phyloP scores from a whole-genome alignment of 495 filamentous ascomycete genomes.

The Pseudoneurospora amorphoporcata region DNA sequence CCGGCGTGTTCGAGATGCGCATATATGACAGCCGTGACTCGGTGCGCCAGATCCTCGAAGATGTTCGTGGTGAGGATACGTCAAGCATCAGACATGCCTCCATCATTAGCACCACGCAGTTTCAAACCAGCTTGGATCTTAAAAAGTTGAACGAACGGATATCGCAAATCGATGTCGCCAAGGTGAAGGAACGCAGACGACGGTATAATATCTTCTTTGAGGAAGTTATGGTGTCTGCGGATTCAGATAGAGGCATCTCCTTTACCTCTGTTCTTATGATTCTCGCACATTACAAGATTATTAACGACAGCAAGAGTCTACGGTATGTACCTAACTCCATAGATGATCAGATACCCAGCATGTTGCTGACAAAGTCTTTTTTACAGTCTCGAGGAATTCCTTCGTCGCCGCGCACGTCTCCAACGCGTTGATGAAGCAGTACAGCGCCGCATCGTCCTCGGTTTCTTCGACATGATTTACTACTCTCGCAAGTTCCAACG shows the following conservation, averaged over 20 bases:
- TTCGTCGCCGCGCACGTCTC: conserved; percentile 79
- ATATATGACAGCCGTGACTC: conserved; percentile 88
- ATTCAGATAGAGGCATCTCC: conserved; percentile 75
- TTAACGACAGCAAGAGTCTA: conserved; percentile 92
- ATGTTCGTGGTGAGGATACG: conserved; percentile 49
- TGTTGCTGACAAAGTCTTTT: conserved; percentile 1
- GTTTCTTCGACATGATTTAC: conserved; percentile 93
- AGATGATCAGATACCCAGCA: conserved; percentile 2
- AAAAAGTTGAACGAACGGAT: conserved; percentile 63
- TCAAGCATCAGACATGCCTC: conserved; percentile 45
- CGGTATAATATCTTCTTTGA: conserved; percentile 90
- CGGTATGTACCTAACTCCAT: conserved; percentile 36
- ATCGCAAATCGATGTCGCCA: conserved; percentile 60
- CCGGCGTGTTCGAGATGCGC: conserved; percentile 93
- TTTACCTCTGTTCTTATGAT: conserved; percentile 96
- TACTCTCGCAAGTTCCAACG: conserved; percentile 77
- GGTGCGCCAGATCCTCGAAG: conserved; percentile 70
- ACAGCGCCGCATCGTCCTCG: conserved; percentile 73
- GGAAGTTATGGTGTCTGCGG: conserved; percentile 88
- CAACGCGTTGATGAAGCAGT: conserved; percentile 97
- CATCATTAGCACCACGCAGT: conserved; percentile 34
- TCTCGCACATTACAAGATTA: conserved; percentile 96
- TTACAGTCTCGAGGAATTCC: conserved; percentile 75
- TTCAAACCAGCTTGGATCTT: conserved; percentile 61
- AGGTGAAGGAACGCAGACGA: conserved; percentile 60